Conservation (phyloP, 202 grass and related monocot species). For the Zizania palustris region DNA sequence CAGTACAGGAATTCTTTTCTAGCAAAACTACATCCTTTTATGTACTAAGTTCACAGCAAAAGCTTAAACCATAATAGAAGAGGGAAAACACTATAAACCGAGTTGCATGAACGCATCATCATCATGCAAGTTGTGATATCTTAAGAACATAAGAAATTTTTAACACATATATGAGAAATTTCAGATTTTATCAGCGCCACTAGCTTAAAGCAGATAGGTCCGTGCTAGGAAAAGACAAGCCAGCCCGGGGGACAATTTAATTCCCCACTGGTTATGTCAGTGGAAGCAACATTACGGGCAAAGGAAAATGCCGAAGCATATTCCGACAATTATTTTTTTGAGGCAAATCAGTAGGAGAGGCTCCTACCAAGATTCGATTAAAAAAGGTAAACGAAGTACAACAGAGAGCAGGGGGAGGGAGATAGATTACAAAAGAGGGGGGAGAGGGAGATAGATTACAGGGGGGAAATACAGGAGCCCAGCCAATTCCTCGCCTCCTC, state of each 20-base stretch:
- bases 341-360: too few species aligned
- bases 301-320: slow-evolving; percentile 31
- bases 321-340: slow-evolving; percentile 24
- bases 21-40: background rate
- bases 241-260: slow-evolving; percentile 13
- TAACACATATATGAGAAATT: background rate
- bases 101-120: background rate
- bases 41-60: background rate
- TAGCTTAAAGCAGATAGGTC: slow-evolving; percentile 11
- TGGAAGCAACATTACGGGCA: background rate
- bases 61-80: background rate
- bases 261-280: background rate
- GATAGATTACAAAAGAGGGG: too few species aligned
- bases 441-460: too few species aligned
- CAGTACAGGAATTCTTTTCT: background rate
- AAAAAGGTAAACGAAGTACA: too few species aligned
- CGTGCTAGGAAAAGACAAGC: background rate
- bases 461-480: too few species aligned
- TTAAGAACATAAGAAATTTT: background rate
- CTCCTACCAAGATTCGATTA: too few species aligned
- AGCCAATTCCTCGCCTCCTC: too few species aligned
- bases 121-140: slow-evolving; percentile 4
- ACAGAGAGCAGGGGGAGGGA: too few species aligned
- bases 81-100: background rate
- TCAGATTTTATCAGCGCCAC: slow-evolving; percentile 21